Evolutionary conservation across 306 rosid species (phyloP), one percentile per base, ranked within the genome.

Genomic region (Echinosophora koreensis): DNA sequence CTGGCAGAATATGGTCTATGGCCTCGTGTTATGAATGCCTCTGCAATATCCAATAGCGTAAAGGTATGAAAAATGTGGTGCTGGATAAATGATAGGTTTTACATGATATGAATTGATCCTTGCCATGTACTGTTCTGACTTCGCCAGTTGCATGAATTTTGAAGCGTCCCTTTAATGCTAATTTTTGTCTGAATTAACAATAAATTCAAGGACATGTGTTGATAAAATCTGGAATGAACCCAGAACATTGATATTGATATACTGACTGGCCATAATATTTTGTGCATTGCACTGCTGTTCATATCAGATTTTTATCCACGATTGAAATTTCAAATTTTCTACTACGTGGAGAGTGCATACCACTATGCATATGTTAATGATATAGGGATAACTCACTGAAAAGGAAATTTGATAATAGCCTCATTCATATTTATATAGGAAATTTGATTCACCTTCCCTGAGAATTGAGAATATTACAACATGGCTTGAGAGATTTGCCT

Each of bases 1-100:
- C 87, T 94, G 81, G 89, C 92, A 57, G 97, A 92, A 58, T 89
- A 90, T 85, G 88, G 89, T 35, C 73, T 90, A 38, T 89, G 89
- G 93, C 98, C 98, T 9, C 91, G 86, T 74, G 95, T 89, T 66
- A 77, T 90, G 74, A 92, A 90, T 86, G 97, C 98, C 58, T 83
- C 97, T 83, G 89, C 90, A 73, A 69, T 94, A 88, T 84, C 97
- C 38, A 88, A 77, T 86, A 78, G 81, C 55, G 81, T 94, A 55
- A 92, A 90, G 98, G 98, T 94, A 90, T 62, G 56, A 46, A 56
- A 72, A 46, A 71, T 71, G 22, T 16, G 39, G 28, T 82, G 35
- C 32, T 55, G 35, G 50, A 49, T 68, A 55, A 68, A 38, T 84
- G 65, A 47, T 73, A 60, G 78, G 13, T 77, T 74, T 35, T 44